A percentile compares a stretch with the other conserved stretches of the same genome.
Evolutionary conservation across 2,329 filamentous ascomycete species (phyloP).

Genomic region (Saccharata proteae): DNA sequence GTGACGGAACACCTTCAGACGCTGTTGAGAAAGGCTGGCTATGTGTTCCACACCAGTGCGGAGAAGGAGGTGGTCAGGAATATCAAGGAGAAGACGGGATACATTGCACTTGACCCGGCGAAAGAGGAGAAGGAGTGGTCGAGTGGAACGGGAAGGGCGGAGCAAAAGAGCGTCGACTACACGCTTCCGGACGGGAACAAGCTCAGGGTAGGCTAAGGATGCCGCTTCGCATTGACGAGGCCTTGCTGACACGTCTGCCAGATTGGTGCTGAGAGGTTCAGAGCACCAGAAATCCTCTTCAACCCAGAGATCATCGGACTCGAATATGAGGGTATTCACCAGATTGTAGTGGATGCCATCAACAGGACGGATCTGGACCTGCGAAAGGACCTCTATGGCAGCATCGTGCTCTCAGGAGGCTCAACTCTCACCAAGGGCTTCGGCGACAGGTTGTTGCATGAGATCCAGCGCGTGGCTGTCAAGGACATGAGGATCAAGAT

Average conservation of each 20-base stretch:
- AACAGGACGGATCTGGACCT: slow-evolving; percentile 91
- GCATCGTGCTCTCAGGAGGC: slow-evolving; percentile 93
- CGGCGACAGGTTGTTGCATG: slow-evolving; percentile 78
- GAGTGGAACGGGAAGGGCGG: slow-evolving; percentile 55
- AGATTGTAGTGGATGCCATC: slow-evolving; percentile 95
- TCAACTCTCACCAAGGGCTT: slow-evolving; percentile 96
- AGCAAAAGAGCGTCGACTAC: slow-evolving; percentile 75
- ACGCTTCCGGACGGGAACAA: slow-evolving; percentile 84
- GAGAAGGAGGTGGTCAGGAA: slow-evolving; percentile 97
- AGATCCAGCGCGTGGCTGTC: slow-evolving; percentile 85
- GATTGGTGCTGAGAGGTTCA: slow-evolving; percentile 88
- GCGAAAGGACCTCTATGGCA: slow-evolving; percentile 84
- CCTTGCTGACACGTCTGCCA: slow-evolving; percentile 27
- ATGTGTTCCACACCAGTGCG: slow-evolving; percentile 92
- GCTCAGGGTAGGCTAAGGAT: slow-evolving; percentile 69
- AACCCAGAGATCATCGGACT: slow-evolving; percentile 94
- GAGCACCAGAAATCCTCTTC: slow-evolving; percentile 93
- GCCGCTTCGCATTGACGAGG: too few species aligned
- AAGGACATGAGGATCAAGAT: slow-evolving; percentile 99
- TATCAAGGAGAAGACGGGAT: slow-evolving; percentile 92
- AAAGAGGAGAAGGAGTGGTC: slow-evolving; percentile 97
- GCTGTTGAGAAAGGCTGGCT: slow-evolving; percentile 79
- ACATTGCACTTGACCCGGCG: slow-evolving; percentile 79
- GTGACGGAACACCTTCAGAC: slow-evolving; percentile 93
- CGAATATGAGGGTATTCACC: slow-evolving; percentile 93